Base-by-base conservation (phyloP, 2,329 filamentous ascomycete species). In the Fusarium verticillioides region DNA sequence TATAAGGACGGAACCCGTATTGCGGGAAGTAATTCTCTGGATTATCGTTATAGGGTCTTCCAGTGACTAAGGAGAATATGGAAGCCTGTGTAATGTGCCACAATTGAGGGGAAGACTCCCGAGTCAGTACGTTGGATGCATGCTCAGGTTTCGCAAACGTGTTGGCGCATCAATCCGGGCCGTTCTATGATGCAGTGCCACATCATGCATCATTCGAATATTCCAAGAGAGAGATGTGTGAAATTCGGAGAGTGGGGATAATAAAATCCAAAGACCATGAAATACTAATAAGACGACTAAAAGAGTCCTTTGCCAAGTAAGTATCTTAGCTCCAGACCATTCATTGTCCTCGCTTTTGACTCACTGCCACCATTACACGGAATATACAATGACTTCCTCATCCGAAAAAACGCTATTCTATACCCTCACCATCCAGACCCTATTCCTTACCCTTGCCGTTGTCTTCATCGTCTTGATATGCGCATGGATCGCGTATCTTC, bases 11-110 rank as follows among this genome's bases (percentile, higher is more conserved):
- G 44, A 30, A 30, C 44, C 44, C 44, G 44, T 11, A 47, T 15
- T 2, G 19, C 19, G 26, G 4, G 19, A 4, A 30, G 6, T 5
- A 3, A 15, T 4, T 21, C 0, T 16, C 9, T 8, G 19, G 16
- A 8, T 30, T 30, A 47, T 47, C 19, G 26, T 16, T 8, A 8
- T 5, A 30, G 0, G 26, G 44, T 47, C 44, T n/a, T 47, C 30
- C 44, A 47, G 19, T 30, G 44, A 47, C 44, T 47, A 47, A 30
- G 26, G 7, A 47, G 19, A 11, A 3, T 2, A 11, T 4, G 9
- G 10, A n/a, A 21, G 19, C 44, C 4, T 47, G 44, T 30, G 44
- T 5, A 16, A 47, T 30, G 26, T 47, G 19, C 9, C 13, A 30
- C 44, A 7, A 30, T 11, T 30, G 44, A 30, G 44, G 26, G 44